Evolutionary conservation across 1,139 yeast species (phyloP), one percentile per base, ranked within the genome.

Genomic region (Pichia sp.): DNA sequence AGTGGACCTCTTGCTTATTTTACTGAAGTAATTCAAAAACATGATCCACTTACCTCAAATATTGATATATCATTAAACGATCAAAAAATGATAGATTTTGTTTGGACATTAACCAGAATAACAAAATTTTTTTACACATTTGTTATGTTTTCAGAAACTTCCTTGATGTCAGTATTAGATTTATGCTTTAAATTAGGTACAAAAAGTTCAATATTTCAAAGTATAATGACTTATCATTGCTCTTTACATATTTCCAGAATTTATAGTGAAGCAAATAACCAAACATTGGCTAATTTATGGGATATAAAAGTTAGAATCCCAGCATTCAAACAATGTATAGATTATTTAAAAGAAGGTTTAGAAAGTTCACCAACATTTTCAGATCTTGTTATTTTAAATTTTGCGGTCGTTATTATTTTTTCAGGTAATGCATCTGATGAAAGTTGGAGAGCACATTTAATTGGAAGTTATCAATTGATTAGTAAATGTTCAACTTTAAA

Each of bases 391-490:
- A 31, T 28, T 5, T 24, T 50, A 32, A 40, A 47, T 14, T 50
- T 49, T 41, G 46, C 47, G 1, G 50, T 48, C 13, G 20, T 42
- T 4, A 41, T 49, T 3, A 40, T 49, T 2, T 46, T 49, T 32
- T 42, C 48, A 10, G 52, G 50, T 5, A 49, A 50, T 34, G 41
- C 38, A 9, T 23, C 40, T 14, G 42, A 48, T 35, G 20, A 25
- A 24, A 48, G 47, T 27, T 49, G 53, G 53, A 37, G 47, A 16
- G 37, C 48, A 5, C 53, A 50, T 31, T 40, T 50, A 15, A 33
- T 37, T 27, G 52, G 52, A 4, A 33, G 49, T 21, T 37, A 40
- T 28, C 48, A 46, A 28, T 31, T 50, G 22, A 28, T 50, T 1
- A 29, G 16, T 5, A 49, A 45, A 21, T 42, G 50, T 11, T 14